These are phyloP conservation scores for Malassezia japonica DNA, from an alignment of 1,284 basidiomycete species.

Conservation along the genomic window DNA sequence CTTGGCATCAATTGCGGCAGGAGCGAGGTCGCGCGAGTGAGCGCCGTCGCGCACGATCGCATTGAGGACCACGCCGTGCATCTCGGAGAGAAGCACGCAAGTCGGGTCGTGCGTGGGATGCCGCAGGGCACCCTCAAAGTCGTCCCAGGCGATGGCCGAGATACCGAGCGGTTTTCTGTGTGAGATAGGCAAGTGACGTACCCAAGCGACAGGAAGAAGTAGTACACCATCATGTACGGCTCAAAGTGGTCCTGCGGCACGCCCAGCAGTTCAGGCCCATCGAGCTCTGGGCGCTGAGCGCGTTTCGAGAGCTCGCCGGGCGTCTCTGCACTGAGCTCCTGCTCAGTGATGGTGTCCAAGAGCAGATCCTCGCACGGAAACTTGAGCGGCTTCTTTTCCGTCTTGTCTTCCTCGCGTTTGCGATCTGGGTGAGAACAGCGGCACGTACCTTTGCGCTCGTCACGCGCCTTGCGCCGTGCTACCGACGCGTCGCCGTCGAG, in stretches of 20 bases:
- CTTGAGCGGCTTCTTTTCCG: conserved; percentile 51
- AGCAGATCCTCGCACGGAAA: conserved; percentile 55
- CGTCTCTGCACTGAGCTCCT: conserved; percentile 37
- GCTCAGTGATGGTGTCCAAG: conserved; percentile 41
- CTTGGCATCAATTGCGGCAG: conserved; percentile 16
- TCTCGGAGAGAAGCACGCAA: conserved; percentile 70
- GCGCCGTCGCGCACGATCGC: conserved; percentile 64
- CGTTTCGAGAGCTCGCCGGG: conserved; percentile 28
- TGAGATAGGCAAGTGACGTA: background rate
- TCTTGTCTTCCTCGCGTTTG: conserved; percentile 13
- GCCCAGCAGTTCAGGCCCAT: conserved; percentile 68
- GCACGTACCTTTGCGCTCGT: conserved; percentile 43
- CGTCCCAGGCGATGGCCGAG: conserved; percentile 85
- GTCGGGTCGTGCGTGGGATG: conserved; percentile 64
- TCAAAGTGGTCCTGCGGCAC: conserved; percentile 65
- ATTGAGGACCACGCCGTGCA: conserved; percentile 81
- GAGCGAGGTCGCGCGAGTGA: conserved; percentile 33
- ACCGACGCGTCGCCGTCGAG: conserved; percentile 72
- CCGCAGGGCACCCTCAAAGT: conserved; percentile 75
- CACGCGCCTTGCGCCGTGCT: conserved; percentile 61
- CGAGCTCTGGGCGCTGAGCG: conserved; percentile 57
- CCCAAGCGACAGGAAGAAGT: conserved; percentile 76
- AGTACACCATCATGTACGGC: conserved; percentile 77
- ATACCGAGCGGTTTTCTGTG: conserved; percentile 69
- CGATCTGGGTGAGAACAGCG: conserved; percentile 8